Conservation (phyloP, 208 protist species). For the Trypanosoma rangeli region DNA sequence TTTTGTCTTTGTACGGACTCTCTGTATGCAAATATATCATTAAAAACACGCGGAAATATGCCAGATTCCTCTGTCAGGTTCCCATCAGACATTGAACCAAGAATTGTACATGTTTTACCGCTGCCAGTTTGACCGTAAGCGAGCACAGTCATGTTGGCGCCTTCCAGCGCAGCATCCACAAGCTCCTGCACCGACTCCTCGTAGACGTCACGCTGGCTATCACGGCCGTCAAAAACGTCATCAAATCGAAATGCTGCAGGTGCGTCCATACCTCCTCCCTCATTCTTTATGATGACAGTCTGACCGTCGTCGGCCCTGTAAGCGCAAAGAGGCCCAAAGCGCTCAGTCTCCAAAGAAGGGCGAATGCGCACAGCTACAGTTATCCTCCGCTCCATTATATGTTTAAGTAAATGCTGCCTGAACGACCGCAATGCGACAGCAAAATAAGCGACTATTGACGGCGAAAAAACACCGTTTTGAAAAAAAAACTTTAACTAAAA, state of each 20-base stretch:
- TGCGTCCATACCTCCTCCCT: conserved; percentile 43
- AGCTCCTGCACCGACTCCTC: conserved; percentile 82
- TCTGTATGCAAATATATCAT: conserved; percentile 82
- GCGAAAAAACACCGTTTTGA: background rate
- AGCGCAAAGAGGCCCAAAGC: conserved; percentile 67
- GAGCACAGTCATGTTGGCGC: conserved; percentile 84
- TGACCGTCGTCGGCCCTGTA: conserved; percentile 71
- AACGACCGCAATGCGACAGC: background rate
- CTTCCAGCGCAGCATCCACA: conserved; percentile 76
- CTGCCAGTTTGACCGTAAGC: conserved; percentile 90
- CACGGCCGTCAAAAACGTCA: conserved; percentile 78
- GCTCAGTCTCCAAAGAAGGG: conserved; percentile 64
- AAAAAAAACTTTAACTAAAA: conserved; percentile 17
- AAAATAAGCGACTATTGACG: background rate
- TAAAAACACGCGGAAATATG: conserved; percentile 84
- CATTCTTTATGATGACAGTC: conserved; percentile 67
- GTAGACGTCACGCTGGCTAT: conserved; percentile 80
- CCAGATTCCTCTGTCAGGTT: conserved; percentile 54
- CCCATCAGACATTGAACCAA: conserved; percentile 57
- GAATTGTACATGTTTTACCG: conserved; percentile 92
- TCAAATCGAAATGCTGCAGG: conserved; percentile 74
- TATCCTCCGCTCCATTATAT: conserved; percentile 65
- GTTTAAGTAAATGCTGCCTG: background rate
- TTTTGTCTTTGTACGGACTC: conserved; percentile 36
- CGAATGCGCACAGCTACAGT: conserved; percentile 83